Evolutionary conservation across 1,284 basidiomycete species (phyloP).

Genomic region (Athelia sp.): DNA sequence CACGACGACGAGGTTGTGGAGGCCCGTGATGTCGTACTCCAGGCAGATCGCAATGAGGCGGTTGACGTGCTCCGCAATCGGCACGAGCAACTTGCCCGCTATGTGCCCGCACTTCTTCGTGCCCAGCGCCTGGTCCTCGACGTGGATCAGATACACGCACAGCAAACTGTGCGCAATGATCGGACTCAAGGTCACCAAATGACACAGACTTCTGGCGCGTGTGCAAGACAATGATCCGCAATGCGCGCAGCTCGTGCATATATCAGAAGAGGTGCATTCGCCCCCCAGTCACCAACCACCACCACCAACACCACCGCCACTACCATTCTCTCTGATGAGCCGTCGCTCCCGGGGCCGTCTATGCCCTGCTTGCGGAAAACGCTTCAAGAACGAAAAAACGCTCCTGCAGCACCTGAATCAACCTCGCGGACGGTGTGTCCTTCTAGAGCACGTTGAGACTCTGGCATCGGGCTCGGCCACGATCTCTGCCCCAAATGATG

Average conservation of each 20-base stretch:
- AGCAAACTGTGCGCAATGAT: no score
- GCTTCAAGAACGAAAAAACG: not conserved
- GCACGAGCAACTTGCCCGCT: slow-evolving; percentile 79
- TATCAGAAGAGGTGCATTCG: no score
- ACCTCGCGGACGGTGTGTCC: not conserved
- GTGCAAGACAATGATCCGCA: no score
- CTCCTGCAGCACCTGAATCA: not conserved
- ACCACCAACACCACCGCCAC: no score
- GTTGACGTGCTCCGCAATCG: slow-evolving; percentile 73
- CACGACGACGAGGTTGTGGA: slow-evolving; percentile 68
- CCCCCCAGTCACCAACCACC: no score
- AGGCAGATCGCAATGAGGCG: slow-evolving; percentile 75
- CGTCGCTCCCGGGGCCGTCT: not conserved
- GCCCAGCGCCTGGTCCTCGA: slow-evolving; percentile 79
- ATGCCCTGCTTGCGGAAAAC: not conserved
- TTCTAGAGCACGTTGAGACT: no score
- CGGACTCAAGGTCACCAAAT: no score
- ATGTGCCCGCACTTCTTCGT: slow-evolving; percentile 89
- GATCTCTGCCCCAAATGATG: not conserved
- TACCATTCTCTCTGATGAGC: no score
- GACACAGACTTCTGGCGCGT: no score
- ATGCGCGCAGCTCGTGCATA: no score
- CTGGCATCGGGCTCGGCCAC: no score
- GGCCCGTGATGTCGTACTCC: slow-evolving; percentile 59
- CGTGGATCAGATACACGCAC: no score